Evolutionary conservation across 768 basidiomycete species (phyloP).

Genomic region (Phlebiopsis flavidoalba): DNA sequence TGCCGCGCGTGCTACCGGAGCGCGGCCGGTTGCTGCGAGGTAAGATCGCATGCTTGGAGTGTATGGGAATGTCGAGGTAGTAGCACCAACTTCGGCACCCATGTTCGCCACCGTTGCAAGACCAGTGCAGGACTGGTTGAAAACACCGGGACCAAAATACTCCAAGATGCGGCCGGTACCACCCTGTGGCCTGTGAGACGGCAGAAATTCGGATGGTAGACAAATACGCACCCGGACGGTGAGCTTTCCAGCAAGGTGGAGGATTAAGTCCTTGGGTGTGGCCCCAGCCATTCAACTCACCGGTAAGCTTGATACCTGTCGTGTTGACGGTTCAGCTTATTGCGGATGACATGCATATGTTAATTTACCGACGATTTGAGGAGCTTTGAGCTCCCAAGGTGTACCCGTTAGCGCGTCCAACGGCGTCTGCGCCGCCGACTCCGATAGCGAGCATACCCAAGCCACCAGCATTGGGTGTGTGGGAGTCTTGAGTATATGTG

Average conservation of each 20-base stretch:
- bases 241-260: constrained; percentile 89
- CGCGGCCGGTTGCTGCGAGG: constrained; percentile 84
- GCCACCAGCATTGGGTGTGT: constrained; percentile 97
- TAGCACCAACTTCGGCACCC: constrained; percentile 99
- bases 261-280: constrained; percentile 93
- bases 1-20: constrained; percentile 80
- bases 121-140: constrained; percentile 86
- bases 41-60: constrained; percentile 86
- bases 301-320: constrained; percentile 82
- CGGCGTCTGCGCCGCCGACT: constrained; percentile 98
- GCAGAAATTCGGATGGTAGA: not conserved
- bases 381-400: constrained; percentile 96
- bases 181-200: constrained; percentile 45
- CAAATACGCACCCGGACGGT: constrained; percentile 75
- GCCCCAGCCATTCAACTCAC: constrained; percentile 86
- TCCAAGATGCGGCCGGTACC: constrained; percentile 95
- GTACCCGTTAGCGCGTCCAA: constrained; percentile 98
- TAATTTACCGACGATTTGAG: constrained; percentile 66
- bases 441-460: constrained; percentile 96
- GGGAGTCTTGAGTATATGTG: constrained; percentile 58
- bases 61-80: constrained; percentile 97
- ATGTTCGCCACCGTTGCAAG: constrained; percentile 97
- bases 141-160: constrained; percentile 94
- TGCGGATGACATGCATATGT: not conserved
- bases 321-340: not conserved